Evolutionary conservation across 2,329 filamentous ascomycete genomes (phyloP).

Genomic region (Paracoccidioides brasiliensis): DNA sequence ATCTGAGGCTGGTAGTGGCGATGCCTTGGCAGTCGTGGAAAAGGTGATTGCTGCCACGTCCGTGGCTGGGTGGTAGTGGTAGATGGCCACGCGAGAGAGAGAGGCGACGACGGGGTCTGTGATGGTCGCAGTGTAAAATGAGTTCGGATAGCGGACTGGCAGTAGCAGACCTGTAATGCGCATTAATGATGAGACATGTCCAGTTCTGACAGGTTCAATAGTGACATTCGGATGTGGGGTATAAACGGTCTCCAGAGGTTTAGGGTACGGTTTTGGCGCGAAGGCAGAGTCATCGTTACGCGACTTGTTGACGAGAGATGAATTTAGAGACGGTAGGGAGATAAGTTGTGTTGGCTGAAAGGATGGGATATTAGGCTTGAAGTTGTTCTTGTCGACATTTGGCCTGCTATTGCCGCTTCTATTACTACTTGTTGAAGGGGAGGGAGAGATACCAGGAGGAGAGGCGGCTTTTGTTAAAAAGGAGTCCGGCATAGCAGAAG

Average conservation of each 20-base stretch:
- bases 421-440: background rate
- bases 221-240: conserved; percentile 38
- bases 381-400: background rate
- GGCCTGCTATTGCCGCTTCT: background rate
- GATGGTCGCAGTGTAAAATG: conserved; percentile 49
- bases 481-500: background rate
- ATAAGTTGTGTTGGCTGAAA: background rate
- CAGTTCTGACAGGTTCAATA: conserved; percentile 39
- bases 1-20: conserved; percentile 18
- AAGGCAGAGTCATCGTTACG: conserved; percentile 19
- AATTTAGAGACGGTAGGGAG: conserved; percentile 4
- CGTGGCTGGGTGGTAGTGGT: conserved; percentile 35
- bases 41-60: conserved; percentile 12
- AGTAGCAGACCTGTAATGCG: conserved; percentile 46
- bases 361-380: background rate
- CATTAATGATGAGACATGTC: conserved; percentile 43
- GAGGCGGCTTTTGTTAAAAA: background rate
- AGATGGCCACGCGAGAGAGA: conserved; percentile 47
- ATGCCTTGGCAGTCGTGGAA: conserved; percentile 10
- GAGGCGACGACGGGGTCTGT: conserved; percentile 39
- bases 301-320: background rate
- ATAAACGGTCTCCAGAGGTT: conserved; percentile 11
- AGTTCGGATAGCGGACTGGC: conserved; percentile 47
- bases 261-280: conserved; percentile 16
- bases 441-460: background rate